A percentile compares a stretch with the other conserved stretches of the same genome.
These are phyloP conservation scores for Antarctomyces pellizariae DNA, from an alignment of 495 filamentous ascomycete species.

Conservation along the genomic window DNA sequence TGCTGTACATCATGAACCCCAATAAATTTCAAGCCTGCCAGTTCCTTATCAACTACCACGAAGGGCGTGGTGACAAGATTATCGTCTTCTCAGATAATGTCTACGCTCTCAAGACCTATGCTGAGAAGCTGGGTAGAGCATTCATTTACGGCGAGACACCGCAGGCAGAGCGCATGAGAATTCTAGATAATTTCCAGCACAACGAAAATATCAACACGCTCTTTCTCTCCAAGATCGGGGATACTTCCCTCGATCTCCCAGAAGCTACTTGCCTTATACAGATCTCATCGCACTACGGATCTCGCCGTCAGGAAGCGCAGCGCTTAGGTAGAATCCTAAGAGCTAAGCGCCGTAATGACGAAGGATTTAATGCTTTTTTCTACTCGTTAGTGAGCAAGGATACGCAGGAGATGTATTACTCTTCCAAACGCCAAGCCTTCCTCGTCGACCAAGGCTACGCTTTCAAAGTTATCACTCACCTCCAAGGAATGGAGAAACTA, in stretches of 20 bases:
- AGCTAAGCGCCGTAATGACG: conserved; percentile 90
- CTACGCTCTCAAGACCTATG: conserved; percentile 74
- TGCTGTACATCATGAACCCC: conserved; percentile 95
- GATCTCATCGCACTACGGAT: conserved; percentile 95
- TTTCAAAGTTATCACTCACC: conserved; percentile 95
- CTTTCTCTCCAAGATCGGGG: conserved; percentile 94
- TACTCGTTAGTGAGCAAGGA: conserved; percentile 95
- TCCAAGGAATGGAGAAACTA: conserved; percentile 72
- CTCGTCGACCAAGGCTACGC: conserved; percentile 96
- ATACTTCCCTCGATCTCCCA: conserved; percentile 88
- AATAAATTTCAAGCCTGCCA: conserved; percentile 92
- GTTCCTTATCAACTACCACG: conserved; percentile 94
- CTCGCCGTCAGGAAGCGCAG: conserved; percentile 90
- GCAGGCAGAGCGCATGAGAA: conserved; percentile 66
- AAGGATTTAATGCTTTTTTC: conserved; percentile 99
- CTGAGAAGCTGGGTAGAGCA: conserved; percentile 59
- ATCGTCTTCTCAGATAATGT: conserved; percentile 99
- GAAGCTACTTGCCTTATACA: conserved; percentile 97
- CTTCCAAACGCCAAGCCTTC: conserved; percentile 90
- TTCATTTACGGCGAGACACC: conserved; percentile 86
- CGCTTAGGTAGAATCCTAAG: conserved; percentile 84
- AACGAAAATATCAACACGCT: conserved; percentile 86
- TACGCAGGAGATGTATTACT: conserved; percentile 96
- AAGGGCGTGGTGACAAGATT: conserved; percentile 87
- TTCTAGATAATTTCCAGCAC: conserved; percentile 92